These are phyloP conservation scores for Phialophora verrucosa DNA, from an alignment of 2,329 filamentous ascomycete genomes.

Conservation along the genomic window DNA sequence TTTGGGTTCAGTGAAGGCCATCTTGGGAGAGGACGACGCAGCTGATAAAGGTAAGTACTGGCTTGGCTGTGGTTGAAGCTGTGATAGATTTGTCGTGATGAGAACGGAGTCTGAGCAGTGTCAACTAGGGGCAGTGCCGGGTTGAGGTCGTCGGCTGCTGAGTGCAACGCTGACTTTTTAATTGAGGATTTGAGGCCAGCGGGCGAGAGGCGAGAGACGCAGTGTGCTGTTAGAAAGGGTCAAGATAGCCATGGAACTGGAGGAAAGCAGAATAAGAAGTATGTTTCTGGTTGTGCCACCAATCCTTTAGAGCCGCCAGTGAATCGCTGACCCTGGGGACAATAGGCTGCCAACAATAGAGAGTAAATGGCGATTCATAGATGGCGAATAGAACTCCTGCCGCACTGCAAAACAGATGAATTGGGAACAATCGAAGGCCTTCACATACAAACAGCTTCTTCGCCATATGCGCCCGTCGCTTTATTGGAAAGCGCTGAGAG, in stretches of 20 bases:
- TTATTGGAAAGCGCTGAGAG: neutral
- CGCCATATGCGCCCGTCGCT: neutral
- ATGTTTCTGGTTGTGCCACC: neutral
- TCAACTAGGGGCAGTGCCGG: neutral
- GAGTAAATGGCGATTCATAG: conserved; percentile 12
- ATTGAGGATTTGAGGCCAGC: neutral
- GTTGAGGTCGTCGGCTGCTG: too few relatives aligned
- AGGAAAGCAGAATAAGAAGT: neutral
- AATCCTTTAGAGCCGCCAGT: neutral
- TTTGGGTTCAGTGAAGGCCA: conserved; percentile 4
- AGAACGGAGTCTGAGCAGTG: neutral
- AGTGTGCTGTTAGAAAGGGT: neutral
- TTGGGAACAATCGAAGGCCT: neutral
- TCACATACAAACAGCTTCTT: neutral
- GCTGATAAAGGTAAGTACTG: neutral
- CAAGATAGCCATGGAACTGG: neutral
- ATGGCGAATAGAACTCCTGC: neutral
- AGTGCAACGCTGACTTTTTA: neutral
- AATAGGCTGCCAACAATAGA: neutral
- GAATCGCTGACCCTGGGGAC: neutral
- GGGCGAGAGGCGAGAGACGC: neutral
- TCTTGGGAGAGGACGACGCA: neutral
- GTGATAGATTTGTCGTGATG: neutral
- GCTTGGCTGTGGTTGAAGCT: neutral
- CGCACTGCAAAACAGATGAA: neutral